Percentiles rank a stretch among this genome's conserved stretches.
Conservation (phyloP, 805 yeast species). For the Metschnikowia proteae region DNA sequence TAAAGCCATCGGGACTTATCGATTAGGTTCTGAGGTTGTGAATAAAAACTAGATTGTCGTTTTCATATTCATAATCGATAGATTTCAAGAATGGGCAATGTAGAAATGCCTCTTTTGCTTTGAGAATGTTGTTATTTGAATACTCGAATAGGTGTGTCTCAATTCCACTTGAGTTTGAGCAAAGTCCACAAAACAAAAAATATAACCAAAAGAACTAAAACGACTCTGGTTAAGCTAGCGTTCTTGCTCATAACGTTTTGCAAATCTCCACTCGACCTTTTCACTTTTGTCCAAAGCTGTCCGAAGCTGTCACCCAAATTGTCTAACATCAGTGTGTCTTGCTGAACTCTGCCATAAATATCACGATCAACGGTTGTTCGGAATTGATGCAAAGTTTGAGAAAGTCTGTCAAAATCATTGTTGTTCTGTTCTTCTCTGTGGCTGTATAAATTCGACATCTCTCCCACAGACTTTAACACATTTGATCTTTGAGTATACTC, state of each 20-base stretch:
- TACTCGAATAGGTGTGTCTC: neutral
- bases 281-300: conserved; percentile 35
- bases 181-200: conserved; percentile 40
- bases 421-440: conserved; percentile 42
- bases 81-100: neutral
- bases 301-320: conserved; percentile 38
- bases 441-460: conserved; percentile 28
- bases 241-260: conserved; percentile 40
- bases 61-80: neutral
- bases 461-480: neutral
- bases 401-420: conserved; percentile 40
- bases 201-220: conserved; percentile 30
- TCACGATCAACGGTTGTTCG: conserved; percentile 41
- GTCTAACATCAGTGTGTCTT: conserved; percentile 37
- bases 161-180: conserved; percentile 26
- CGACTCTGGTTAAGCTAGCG: conserved; percentile 37
- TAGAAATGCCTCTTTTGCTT: neutral
- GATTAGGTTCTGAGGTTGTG: conserved; percentile 77
- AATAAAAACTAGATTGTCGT: conserved; percentile 20
- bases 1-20: conserved; percentile 82
- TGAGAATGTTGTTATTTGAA: neutral
- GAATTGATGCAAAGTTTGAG: conserved; percentile 40
- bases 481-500: neutral
- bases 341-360: conserved; percentile 39
- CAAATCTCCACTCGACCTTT: conserved; percentile 39